Percentiles rank a stretch among this genome's conserved stretches.
Conservation (phyloP, 345 rosid species). For the Microcos paniculata region DNA sequence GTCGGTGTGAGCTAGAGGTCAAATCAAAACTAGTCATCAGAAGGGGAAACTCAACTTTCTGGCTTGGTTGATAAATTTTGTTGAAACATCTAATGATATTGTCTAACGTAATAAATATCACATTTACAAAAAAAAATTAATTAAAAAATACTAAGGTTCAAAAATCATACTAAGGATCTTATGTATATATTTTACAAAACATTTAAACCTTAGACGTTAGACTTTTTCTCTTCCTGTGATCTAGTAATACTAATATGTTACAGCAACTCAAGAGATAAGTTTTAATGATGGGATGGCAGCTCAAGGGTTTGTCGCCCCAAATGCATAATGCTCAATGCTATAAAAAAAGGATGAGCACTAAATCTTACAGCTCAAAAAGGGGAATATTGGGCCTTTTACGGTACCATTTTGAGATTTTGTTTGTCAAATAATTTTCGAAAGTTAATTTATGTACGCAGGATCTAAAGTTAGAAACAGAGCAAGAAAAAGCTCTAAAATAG, state of each 20-base stretch:
- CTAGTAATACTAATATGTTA: too few species aligned
- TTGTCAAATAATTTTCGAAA: not conserved
- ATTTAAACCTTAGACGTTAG: too few species aligned
- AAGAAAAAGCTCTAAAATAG: not conserved
- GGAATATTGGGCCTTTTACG: not conserved
- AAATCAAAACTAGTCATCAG: not conserved
- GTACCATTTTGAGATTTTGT: not conserved
- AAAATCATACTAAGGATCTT: too few species aligned
- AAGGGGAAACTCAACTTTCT: not conserved
- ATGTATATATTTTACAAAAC: too few species aligned
- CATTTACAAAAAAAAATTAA: too few species aligned
- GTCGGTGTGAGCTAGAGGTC: slow-evolving; percentile 1
- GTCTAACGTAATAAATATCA: too few species aligned
- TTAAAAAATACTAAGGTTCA: too few species aligned
- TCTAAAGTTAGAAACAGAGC: not conserved
- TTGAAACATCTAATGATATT: slow-evolving; percentile 11
- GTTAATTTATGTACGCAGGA: not conserved
- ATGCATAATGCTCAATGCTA: too few species aligned
- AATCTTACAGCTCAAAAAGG: not conserved
- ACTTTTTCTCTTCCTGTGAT: too few species aligned
- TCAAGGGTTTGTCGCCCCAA: not conserved
- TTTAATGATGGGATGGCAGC: too few species aligned
- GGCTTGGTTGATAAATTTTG: slow-evolving; percentile 5
- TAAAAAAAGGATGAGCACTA: not conserved
- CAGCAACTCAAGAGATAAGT: too few species aligned